phyloP scores from a whole-genome alignment of 306 rosid species.

The Lathyrus sativus region DNA sequence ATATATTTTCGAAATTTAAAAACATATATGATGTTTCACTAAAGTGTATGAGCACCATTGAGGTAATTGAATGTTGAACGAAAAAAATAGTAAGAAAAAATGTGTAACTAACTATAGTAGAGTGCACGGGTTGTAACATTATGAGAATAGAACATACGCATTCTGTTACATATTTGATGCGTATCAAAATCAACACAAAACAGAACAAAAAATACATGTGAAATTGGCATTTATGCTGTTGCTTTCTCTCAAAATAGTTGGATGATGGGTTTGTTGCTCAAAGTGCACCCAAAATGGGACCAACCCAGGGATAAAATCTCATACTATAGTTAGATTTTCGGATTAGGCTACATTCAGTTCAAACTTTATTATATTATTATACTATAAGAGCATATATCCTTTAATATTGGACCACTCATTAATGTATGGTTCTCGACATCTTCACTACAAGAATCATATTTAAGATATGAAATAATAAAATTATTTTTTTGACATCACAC shows the following conservation, averaged over 20 bases:
- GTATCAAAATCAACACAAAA: neutral
- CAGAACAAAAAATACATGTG: neutral
- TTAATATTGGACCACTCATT: slow-evolving; percentile 22
- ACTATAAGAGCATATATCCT: neutral
- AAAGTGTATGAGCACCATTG: no score
- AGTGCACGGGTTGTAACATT: neutral
- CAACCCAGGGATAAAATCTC: slow-evolving; percentile 18
- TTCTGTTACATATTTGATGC: neutral
- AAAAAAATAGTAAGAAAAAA: neutral
- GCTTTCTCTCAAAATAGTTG: slow-evolving; percentile 45
- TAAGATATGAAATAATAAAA: neutral
- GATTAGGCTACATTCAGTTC: neutral
- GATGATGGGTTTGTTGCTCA: slow-evolving; percentile 39
- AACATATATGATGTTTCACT: no score
- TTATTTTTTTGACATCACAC: neutral
- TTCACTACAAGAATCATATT: neutral
- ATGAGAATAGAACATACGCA: neutral
- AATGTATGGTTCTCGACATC: neutral
- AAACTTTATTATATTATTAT: neutral
- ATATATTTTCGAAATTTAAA: no score
- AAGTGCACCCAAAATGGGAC: slow-evolving; percentile 39
- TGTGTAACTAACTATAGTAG: neutral
- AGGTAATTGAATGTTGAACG: neutral
- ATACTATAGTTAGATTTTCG: neutral
- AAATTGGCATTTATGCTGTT: slow-evolving; percentile 47